Conservation (phyloP, 2,329 filamentous ascomycete species). For the Fusarium chaquense region DNA sequence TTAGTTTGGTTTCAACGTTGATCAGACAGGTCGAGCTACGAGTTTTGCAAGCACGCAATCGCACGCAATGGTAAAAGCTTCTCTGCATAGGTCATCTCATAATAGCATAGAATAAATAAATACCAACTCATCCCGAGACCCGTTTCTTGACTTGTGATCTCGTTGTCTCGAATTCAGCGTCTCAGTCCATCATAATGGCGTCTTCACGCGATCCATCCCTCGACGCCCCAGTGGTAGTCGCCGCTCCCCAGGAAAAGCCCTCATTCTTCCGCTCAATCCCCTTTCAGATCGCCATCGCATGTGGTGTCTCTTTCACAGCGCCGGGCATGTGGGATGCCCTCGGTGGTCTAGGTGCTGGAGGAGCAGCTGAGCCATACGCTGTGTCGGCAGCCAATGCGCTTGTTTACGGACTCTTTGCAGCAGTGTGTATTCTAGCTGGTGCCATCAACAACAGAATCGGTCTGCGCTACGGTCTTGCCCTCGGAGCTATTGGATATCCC, state of each 20-base stretch:
- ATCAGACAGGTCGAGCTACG: background rate
- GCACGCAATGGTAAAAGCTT: slow-evolving; percentile 19
- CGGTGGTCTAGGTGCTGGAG: slow-evolving; percentile 52
- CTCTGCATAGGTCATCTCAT: background rate
- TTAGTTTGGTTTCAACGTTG: slow-evolving; percentile 11
- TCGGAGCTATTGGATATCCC: slow-evolving; percentile 18
- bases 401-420: slow-evolving; percentile 9
- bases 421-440: slow-evolving; percentile 21
- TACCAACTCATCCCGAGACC: background rate
- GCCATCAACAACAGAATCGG: slow-evolving; percentile 24
- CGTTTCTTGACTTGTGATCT: background rate
- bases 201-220: slow-evolving; percentile 14
- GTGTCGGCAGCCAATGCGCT: slow-evolving; percentile 26
- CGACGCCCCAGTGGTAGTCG: background rate
- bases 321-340: slow-evolving; percentile 48
- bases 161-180: background rate
- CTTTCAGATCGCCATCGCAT: slow-evolving; percentile 37
- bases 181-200: slow-evolving; percentile 3
- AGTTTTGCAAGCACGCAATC: slow-evolving; percentile 24
- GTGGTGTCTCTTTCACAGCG: slow-evolving; percentile 41
- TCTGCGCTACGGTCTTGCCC: background rate
- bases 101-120: background rate
- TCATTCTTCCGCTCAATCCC: slow-evolving; percentile 35
- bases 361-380: slow-evolving; percentile 71
- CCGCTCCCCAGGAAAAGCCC: background rate